phyloP scores from a whole-genome alignment of 179 eudicot species.

The Beta lomatogona region DNA sequence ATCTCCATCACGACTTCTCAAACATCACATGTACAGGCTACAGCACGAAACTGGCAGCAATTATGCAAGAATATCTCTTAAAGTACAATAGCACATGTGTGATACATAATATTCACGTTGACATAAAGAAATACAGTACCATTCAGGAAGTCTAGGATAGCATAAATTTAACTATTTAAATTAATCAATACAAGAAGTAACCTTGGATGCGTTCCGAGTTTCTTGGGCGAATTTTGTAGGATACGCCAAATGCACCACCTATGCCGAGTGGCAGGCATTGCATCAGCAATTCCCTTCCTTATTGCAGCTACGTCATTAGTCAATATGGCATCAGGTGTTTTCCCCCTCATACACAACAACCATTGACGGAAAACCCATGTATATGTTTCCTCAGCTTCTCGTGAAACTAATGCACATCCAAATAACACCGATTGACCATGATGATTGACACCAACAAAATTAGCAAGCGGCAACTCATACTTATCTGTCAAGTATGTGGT shows the following conservation, averaged over 20 bases:
- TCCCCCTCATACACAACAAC: not conserved
- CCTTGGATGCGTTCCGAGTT: not conserved
- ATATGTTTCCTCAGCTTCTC: not conserved
- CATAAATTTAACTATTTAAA: too few relatives aligned
- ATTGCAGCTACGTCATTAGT: not conserved
- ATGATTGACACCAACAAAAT: constrained; percentile 12
- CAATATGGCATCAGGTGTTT: not conserved
- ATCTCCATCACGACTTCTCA: too few relatives aligned
- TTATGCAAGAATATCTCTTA: too few relatives aligned
- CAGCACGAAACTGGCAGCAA: too few relatives aligned
- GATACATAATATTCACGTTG: too few relatives aligned
- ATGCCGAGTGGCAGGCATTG: not conserved
- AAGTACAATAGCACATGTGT: too few relatives aligned
- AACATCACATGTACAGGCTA: too few relatives aligned
- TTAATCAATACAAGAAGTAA: not conserved
- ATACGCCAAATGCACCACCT: not conserved
- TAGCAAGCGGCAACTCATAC: not conserved
- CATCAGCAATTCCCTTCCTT: not conserved
- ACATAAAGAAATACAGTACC: not conserved
- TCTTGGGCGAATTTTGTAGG: not conserved
- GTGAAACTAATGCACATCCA: not conserved
- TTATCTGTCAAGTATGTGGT: not conserved
- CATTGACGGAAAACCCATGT: not conserved
- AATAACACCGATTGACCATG: not conserved
- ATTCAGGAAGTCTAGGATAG: not conserved